Conservation (phyloP, 2,329 filamentous ascomycete species). For the Colletotrichum sp. region DNA sequence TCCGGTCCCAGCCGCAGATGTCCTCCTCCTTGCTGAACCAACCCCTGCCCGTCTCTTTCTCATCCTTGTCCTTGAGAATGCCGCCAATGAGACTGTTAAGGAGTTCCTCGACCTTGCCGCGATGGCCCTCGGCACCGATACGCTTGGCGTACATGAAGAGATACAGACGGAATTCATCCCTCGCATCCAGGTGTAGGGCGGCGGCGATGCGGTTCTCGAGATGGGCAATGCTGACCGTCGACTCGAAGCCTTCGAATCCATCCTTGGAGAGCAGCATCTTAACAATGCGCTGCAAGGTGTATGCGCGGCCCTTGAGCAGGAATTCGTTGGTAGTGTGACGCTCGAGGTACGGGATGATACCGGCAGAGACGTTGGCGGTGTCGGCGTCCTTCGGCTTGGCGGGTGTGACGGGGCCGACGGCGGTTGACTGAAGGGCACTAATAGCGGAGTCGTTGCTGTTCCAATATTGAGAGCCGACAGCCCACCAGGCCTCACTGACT, state of each 20-base stretch:
- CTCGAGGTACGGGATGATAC: slow-evolving; percentile 91
- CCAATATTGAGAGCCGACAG: slow-evolving; percentile 97
- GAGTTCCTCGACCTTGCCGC: slow-evolving; percentile 91
- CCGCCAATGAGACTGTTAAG: slow-evolving; percentile 82
- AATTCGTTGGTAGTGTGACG: slow-evolving; percentile 94
- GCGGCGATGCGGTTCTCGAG: slow-evolving; percentile 94
- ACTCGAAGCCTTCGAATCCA: slow-evolving; percentile 91
- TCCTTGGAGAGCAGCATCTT: slow-evolving; percentile 88
- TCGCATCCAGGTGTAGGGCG: slow-evolving; percentile 81
- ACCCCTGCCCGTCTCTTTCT: slow-evolving; percentile 53
- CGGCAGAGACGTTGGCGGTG: slow-evolving; percentile 75
- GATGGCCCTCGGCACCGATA: slow-evolving; percentile 85
- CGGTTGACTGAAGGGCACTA: slow-evolving; percentile 76
- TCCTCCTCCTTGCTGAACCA: slow-evolving; percentile 73
- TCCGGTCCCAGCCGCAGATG: slow-evolving; percentile 89
- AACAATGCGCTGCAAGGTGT: slow-evolving; percentile 88
- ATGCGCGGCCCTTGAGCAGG: slow-evolving; percentile 87
- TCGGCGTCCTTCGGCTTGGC: slow-evolving; percentile 50
- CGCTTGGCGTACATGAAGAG: slow-evolving; percentile 98
- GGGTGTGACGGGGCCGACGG: slow-evolving; percentile 62
- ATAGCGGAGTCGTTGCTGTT: slow-evolving; percentile 94
- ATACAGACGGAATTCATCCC: slow-evolving; percentile 92
- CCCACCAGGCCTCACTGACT: slow-evolving; percentile 98
- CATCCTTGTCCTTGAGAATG: slow-evolving; percentile 62
- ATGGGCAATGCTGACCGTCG: slow-evolving; percentile 89